Evolutionary conservation across 306 rosid genomes (phyloP), one percentile per base, ranked within the genome.

Genomic region (Amphicarpaea edgeworthii): DNA sequence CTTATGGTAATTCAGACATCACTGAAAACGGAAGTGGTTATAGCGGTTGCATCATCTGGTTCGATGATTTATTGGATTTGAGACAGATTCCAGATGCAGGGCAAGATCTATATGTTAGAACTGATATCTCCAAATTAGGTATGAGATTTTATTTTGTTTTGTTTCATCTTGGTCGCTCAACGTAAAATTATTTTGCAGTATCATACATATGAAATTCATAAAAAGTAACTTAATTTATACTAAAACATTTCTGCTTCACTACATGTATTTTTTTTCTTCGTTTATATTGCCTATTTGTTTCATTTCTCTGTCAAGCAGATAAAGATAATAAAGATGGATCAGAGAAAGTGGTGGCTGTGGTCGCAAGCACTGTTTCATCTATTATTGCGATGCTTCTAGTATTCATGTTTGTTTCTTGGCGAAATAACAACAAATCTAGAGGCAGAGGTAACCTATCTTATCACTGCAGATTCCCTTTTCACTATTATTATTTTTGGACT

Each of bases 11-110:
- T 45, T 46, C 81, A n/a, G 83, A 86, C 50, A 77, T 81, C 15
- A 79, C 77, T 19, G 89, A 76, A 19, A 45, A 41, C n/a, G 89
- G 96, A 57, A 24, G 9, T 24, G 32, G 30, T 9, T 54, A 10
- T 12, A 86, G 72, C 43, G 93, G 91, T 3, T 90, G 91, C 43
- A 82, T 72, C 26, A 46, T 86, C 24, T 88, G 93, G 96, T 73
- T 86, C 4, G 92, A 54, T 62, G 89, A 86, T 77, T 64, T 90
- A 0, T 23, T 81, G 1, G 90, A 90, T 64, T 7, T 83, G 21
- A 90, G 81, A 66, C 16, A 43, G 42, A 5, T 81, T 46, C 49
- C 82, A 0, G 58, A 34, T 6, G 75, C 71, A 4, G 88, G 84
- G 5, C 89, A 85, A 57, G 79, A 83, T 65, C 2, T 90, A 1